Evolutionary conservation across 768 basidiomycete genomes (phyloP).

Genomic region (Coprinellus micaceus): DNA sequence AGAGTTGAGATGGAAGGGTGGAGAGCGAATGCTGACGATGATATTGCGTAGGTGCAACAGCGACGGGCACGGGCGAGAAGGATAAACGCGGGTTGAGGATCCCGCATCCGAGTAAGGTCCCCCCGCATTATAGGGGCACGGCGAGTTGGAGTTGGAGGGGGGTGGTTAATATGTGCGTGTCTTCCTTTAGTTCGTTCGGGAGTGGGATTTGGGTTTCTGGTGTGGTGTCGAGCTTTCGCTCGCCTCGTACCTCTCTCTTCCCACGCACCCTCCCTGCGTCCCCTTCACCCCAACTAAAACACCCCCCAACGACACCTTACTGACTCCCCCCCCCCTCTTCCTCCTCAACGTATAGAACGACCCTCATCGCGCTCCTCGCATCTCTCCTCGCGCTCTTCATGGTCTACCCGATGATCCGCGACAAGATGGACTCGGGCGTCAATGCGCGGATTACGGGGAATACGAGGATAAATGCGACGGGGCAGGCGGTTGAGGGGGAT

Average conservation of each 20-base stretch:
- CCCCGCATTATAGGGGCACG: not conserved
- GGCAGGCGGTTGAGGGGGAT: slow-evolving; percentile 44
- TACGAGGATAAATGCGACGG: slow-evolving; percentile 58
- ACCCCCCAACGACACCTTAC: not conserved
- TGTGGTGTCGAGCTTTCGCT: no score
- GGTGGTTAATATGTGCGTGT: no score
- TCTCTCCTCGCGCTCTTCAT: slow-evolving; percentile 69
- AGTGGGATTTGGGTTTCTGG: no score
- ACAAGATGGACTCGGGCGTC: slow-evolving; percentile 34
- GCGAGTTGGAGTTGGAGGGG: not conserved
- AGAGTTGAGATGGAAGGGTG: not conserved
- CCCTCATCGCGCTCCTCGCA: slow-evolving; percentile 55
- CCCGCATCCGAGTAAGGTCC: not conserved
- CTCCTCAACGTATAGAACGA: slow-evolving; percentile 64
- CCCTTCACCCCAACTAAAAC: not conserved
- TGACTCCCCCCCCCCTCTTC: slow-evolving; percentile 30
- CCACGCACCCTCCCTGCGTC: no score
- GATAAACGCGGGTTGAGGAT: not conserved
- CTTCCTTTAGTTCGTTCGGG: no score
- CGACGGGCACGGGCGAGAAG: not conserved
- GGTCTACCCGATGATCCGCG: slow-evolving; percentile 63
- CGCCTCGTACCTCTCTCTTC: no score
- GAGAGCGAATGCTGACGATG: no score
- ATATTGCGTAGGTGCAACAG: no score
- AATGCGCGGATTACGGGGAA: slow-evolving; percentile 51